phyloP scores from a whole-genome alignment of 2,329 filamentous ascomycete species.

The Colletotrichum karsti region DNA sequence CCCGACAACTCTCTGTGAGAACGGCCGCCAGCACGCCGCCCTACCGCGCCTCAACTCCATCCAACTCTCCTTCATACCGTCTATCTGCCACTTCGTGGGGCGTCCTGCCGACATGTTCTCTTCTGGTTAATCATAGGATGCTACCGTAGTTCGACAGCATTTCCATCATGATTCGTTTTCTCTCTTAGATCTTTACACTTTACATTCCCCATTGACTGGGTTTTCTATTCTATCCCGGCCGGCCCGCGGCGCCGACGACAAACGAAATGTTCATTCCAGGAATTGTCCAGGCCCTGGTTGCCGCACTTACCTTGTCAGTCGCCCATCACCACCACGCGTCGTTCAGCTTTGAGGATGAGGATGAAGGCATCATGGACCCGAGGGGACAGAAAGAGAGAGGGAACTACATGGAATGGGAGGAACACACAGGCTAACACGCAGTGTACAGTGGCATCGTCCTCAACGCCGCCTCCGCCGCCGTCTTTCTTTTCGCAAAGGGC shows the following conservation, averaged over 20 bases:
- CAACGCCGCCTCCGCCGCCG: conserved; percentile 57
- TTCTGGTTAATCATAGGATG: conserved; percentile 7
- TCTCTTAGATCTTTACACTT: conserved; percentile 41
- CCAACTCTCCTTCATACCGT: conserved; percentile 27
- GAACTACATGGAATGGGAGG: not conserved
- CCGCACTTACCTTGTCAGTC: conserved; percentile 64
- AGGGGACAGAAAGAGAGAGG: not conserved
- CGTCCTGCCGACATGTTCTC: conserved; percentile 10
- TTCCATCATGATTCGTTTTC: conserved; percentile 25
- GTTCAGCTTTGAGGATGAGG: not conserved
- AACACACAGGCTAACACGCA: conserved; percentile 36
- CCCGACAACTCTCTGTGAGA: conserved; percentile 1
- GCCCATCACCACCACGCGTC: not conserved
- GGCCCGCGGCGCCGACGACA: conserved; percentile 34
- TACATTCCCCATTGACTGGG: conserved; percentile 57
- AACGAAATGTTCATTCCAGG: conserved; percentile 54
- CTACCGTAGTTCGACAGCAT: conserved; percentile 32
- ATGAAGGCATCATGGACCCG: not conserved
- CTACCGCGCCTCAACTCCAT: conserved; percentile 21
- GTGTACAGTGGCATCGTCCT: conserved; percentile 59
- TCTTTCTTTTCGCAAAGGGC: conserved; percentile 55
- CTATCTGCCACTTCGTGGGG: conserved; percentile 27
- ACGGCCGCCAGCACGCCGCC: not conserved
- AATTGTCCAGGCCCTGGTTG: conserved; percentile 57
- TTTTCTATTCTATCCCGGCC: conserved; percentile 41